These are phyloP conservation scores for Asterochloris erici DNA, from an alignment of 139 green algal genomes.

Conservation along the genomic window DNA sequence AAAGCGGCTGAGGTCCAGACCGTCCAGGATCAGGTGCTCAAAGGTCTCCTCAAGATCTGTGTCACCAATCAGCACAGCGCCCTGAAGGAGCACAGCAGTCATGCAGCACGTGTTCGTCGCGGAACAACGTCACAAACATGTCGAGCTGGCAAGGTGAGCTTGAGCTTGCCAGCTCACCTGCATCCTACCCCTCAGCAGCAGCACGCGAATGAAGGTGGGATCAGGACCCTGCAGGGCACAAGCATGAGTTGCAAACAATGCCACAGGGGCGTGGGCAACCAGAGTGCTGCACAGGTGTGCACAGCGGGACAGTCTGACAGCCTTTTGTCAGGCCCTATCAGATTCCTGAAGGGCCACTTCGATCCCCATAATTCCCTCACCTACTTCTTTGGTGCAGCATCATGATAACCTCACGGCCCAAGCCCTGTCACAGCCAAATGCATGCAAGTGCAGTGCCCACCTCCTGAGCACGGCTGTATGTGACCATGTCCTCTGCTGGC, in stretches of 20 bases:
- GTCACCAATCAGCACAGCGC: conserved; percentile 77
- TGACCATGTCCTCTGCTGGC: conserved; percentile 46
- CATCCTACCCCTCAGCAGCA: conserved; percentile 72
- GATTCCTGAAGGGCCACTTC: too few species aligned
- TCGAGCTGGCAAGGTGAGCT: neutral
- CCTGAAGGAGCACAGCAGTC: conserved; percentile 14
- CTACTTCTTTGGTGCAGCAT: too few species aligned
- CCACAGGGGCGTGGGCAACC: too few species aligned
- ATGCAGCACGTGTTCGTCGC: neutral
- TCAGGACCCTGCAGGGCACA: conserved; percentile 14
- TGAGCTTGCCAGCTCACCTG: conserved; percentile 18
- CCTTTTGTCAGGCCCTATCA: too few species aligned
- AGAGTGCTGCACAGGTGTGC: too few species aligned
- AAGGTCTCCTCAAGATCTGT: conserved; percentile 83
- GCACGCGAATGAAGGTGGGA: conserved; percentile 73
- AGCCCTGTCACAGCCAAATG: too few species aligned
- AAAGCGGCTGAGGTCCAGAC: conserved; percentile 67
- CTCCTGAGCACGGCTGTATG: conserved; percentile 50
- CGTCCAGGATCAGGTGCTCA: conserved; percentile 87
- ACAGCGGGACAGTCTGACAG: too few species aligned
- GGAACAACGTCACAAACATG: neutral
- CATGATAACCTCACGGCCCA: too few species aligned
- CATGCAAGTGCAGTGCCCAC: neutral
- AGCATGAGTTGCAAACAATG: too few species aligned
- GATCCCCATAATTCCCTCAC: too few species aligned